Evolutionary conservation across 2,329 filamentous ascomycete species (phyloP), one percentile per base, ranked within the genome.

Genomic region (Diplodia seriata): DNA sequence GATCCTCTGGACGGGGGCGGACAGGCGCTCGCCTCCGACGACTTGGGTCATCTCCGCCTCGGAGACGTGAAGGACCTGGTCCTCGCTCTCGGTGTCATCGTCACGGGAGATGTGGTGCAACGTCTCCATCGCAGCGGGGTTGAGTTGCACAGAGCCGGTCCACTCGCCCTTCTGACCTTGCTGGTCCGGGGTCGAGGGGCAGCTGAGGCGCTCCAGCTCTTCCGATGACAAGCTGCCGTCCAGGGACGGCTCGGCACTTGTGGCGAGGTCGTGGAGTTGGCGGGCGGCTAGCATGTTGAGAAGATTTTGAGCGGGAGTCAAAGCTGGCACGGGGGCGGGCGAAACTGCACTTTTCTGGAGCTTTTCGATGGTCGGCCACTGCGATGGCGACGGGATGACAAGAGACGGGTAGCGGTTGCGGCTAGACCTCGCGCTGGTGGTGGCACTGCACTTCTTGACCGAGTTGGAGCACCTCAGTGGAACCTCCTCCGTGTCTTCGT

Each of bases 141-240:
- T 91, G 51, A 97, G 87, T 70, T 84, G 82, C 8, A 82, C 74
- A 3, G 81, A 80, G 69, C 81, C 73, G 53, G 82, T 84, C 92
- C 93, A 97, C 67, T 87, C 86, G 68, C 86, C 86, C 20, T 84
- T 81, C 43, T 84, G 82, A 2, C 74, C 71, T 69, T 72, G 67
- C 33, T 92, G 85, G 69, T 94, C 85, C 15, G 94, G 94, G 0
- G 94, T 97, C 12, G 91, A 88, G 5, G 94, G 93, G 59, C 92
- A 92, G 74, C 93, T 97, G 77, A 93, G 86, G 65, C 86, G 86
- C 1, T 93, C 92, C 78, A 96, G 86, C 76, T 97, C 93, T 75
- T 97, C 94, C 2, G 94, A 97, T 9, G 89, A 91, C 74, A 95
- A 81, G 79, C 93, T 97, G 26, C 93, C 94, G 80, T 97, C 94